These are phyloP conservation scores for Leptographium wingfieldii DNA, from an alignment of 2,329 filamentous ascomycete genomes.

Conservation along the genomic window DNA sequence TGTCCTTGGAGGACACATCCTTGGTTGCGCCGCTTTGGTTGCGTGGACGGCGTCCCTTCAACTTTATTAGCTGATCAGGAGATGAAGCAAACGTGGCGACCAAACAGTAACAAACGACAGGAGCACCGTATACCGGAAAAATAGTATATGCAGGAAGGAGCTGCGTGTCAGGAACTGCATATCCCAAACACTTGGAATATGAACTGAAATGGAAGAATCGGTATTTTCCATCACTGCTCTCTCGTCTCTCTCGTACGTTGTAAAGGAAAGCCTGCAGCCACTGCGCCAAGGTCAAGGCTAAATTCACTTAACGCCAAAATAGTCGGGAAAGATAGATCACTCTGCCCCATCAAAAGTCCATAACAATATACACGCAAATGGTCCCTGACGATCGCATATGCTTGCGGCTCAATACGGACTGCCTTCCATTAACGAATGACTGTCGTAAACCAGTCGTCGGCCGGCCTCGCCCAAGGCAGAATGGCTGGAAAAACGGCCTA, in stretches of 20 bases:
- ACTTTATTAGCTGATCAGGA: no score
- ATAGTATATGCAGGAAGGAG: no score
- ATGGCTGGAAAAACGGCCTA: neutral
- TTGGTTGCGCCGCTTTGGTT: no score
- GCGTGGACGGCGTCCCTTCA: no score
- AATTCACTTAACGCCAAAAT: constrained; percentile 1
- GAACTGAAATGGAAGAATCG: no score
- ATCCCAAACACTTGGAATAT: no score
- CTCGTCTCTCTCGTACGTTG: neutral
- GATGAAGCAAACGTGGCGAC: no score
- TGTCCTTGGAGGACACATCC: constrained; percentile 4
- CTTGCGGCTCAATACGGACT: neutral
- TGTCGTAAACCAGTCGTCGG: neutral
- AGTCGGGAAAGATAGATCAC: constrained; percentile 1
- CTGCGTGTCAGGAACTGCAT: no score
- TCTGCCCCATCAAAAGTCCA: neutral
- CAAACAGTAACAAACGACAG: no score
- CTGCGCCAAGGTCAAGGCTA: constrained; percentile 8
- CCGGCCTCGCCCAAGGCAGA: neutral
- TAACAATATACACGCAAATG: neutral
- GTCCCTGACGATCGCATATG: neutral
- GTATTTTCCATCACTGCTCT: no score
- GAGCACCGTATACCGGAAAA: no score
- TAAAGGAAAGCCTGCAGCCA: constrained; percentile 7
- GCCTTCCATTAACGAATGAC: neutral